Evolutionary conservation across 2,329 filamentous ascomycete genomes (phyloP), one percentile per base, ranked within the genome.

Genomic region (Immersiporthe knoxdaviesiana): DNA sequence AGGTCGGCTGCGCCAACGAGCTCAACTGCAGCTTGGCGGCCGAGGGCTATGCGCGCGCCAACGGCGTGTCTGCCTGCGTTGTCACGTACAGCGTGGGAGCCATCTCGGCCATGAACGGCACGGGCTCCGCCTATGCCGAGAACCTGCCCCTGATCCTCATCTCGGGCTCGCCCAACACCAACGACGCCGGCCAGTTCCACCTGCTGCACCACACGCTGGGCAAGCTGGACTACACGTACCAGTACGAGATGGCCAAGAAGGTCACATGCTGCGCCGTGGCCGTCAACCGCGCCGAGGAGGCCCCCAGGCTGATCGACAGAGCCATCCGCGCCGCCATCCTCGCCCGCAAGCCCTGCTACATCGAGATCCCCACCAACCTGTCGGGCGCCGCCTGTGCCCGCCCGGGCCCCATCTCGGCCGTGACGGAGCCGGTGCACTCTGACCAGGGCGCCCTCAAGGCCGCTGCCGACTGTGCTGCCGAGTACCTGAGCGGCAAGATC

Each of bases 191-290:
- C 68, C 71, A 75, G 61, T 73, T 73, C 68, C 74, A 75, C 70
- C 62, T 75, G 27, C 72, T 76, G 56, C 76, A 77, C 71, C 76
- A 77, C 67, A 77, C 76, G 16, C 72, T 77, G 18, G 75, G 75
- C 62, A 71, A 68, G 47, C 60, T 69, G 32, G 73, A 77, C 72
- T 76, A 74, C 70, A 74, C 61, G 30, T 77, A 77, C 70, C 75
- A 76, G 72, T 63, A 73, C 35, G 76, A 76, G 71, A 77, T 77
- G 76, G 75, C 76, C 66, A 72, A 74, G 67, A 77, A 76, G 72
- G 74, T 77, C 71, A 77, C 76, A 21, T 77, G 75, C 70, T 76
- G 73, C 54, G 75, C 75, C 44, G 75, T 76, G 37, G 73, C 74
- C 41, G 65, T 77, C 35, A 69, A 70, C 37, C 73, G 73, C 41